Base-by-base conservation (phyloP, 192 early-diverging fungal species). In the Cladochytrium replicatum region DNA sequence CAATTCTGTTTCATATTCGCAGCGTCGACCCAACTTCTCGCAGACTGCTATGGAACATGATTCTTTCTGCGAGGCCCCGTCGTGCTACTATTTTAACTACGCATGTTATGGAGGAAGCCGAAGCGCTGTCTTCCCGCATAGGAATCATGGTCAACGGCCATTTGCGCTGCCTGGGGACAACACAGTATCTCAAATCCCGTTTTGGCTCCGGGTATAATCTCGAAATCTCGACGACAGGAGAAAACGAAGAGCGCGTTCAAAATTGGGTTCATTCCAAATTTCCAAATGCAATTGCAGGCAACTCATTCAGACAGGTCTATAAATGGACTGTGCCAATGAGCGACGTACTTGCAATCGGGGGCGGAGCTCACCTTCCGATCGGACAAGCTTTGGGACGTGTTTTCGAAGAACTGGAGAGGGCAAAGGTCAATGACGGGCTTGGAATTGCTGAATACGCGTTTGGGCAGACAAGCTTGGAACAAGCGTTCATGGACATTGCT, bases 401-500 rank as follows among this genome's bases (percentile, higher is more conserved):
- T n/a, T 78, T 82, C 53, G 55, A 57, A 22, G 22, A 66, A 6
- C 53, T 82, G 48, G 67, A 73, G 39, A 41, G 44, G 29, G 40
- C 46, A 26, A 59, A 68, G 24, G 23, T 24, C 6, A 26, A 9
- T 3, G 28, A 19, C 11, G 6, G 41, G 1, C 41, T 57, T 2
- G 64, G 65, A 7, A 54, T 82, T 41, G 45, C 57, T 30, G 75
- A 81, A 34, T 82, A 74, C 44, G 68, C 65, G 19, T 70, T 80
- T 24, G 67, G 69, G 26, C 80, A 80, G 53, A 69, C 78, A 3
- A 75, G 72, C 0, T 49, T 82, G 25, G 74, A 78, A 29, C 68
- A 78, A 42, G 73, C 80, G n/a, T 82, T 82, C 57, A 63, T 82
- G 29, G 61, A 69, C 40, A 68, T 82, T 69, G 79, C 71, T 2